Evolutionary conservation across 2,329 filamentous ascomycete genomes (phyloP).

Genomic region (Alternaria sp.): DNA sequence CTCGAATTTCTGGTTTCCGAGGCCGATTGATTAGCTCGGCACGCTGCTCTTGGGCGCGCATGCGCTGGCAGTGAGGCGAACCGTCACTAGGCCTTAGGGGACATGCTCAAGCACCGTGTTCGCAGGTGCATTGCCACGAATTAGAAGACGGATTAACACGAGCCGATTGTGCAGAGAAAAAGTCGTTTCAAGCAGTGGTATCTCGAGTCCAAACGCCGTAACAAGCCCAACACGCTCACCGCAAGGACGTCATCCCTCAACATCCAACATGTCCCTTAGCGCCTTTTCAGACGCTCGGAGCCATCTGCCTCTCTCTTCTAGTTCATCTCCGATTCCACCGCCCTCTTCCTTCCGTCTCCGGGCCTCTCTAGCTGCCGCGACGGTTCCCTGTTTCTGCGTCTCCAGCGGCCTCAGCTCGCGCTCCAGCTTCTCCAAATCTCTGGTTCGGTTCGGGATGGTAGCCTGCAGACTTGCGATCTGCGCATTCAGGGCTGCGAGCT

Average conservation of each 20-base stretch:
- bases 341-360: conserved; percentile 69
- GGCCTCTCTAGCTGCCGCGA: conserved; percentile 73
- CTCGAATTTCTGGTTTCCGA: conserved; percentile 9
- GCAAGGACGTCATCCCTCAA: conserved; percentile 45
- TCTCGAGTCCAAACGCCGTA: conserved; percentile 18
- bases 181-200: conserved; percentile 12
- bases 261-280: conserved; percentile 68
- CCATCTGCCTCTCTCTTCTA: conserved; percentile 79
- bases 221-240: not conserved
- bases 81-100: not conserved
- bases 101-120: not conserved
- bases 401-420: conserved; percentile 73
- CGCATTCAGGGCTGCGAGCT: conserved; percentile 50
- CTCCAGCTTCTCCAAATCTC: conserved; percentile 70
- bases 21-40: conserved; percentile 1
- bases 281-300: conserved; percentile 70
- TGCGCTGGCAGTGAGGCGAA: conserved; percentile 18
- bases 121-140: not conserved
- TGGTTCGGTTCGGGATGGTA: conserved; percentile 68
- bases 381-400: conserved; percentile 68
- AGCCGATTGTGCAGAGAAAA: not conserved
- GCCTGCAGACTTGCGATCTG: conserved; percentile 60
- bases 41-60: conserved; percentile 6
- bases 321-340: conserved; percentile 71
- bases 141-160: not conserved